Evolutionary conservation across 2,329 filamentous ascomycete species (phyloP), one percentile per base, ranked within the genome.

Genomic region (Ustulina deusta): DNA sequence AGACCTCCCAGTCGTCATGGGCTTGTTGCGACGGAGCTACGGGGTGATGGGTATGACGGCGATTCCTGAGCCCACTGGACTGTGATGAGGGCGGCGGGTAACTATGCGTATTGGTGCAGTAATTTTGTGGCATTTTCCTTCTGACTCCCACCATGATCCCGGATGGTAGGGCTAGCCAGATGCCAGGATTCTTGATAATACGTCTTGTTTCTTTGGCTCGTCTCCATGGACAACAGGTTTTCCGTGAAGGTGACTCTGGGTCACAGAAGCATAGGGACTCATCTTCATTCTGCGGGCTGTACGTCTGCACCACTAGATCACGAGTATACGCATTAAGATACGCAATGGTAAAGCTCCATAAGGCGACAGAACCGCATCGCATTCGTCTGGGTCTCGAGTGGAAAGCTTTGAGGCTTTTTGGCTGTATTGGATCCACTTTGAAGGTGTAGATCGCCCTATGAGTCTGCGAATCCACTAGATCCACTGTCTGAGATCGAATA

Each of bases 301-400:
- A 92, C 0, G 85, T 90, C 61, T 91, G 89, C 69, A 93, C 81
- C 22, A 92, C 83, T 64, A 90, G 88, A 56, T 90, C 85, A 11
- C 87, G 85, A 0, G 86, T 87, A 22, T 88, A 86, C 3, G 82
- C 80, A 66, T 87, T 85, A 2, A 84, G 84, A 74, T 93, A 93
- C 13, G 86, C 87, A 25, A 93, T 78, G 0, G 87, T 89, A n/a
- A 93, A 81, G 15, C 85, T 89, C 32, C 83, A 83, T 1, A 94
- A 79, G 0, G 89, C 87, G 0, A 84, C 79, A 1, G 84, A 84
- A 15, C 85, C 86, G 52, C 86, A 89, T 63, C 83, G 81, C 66
- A 85, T 87, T 67, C 80, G 81, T 55, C 83, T 82, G 64, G 81
- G 84, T 51, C 80, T 80, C 1, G 86, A 85, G 73, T 89, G 87